Evolutionary conservation across 169 alveolate genomes (phyloP), one percentile per base, ranked within the genome.

Genomic region (Theileria equi): DNA sequence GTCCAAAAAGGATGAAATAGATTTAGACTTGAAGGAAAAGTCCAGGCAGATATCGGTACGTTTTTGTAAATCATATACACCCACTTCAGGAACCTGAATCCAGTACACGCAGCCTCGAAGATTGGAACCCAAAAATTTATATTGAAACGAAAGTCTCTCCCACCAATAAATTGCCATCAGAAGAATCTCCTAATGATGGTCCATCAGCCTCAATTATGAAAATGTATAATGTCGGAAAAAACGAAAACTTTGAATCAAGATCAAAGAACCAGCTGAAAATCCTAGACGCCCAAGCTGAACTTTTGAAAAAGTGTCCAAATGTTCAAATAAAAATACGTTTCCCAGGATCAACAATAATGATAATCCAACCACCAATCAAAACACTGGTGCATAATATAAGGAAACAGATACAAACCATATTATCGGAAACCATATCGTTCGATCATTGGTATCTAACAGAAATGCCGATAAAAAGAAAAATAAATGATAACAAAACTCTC

Each of bases 391-490:
- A 36, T 5, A 62, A 11, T 16, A 23, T 71, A 32, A 58, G 67
- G 53, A 13, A 19, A n/a, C 59, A 71, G 17, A 11, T 71, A 2
- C 82, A 71, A 61, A 31, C 64, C 8, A 63, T 71, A n/a, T 49
- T 71, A 19, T 23, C 53, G 28, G 69, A 48, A 8, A 38, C n/a
- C 21, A 28, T 71, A n/a, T 23, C 59, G 10, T 26, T 28, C 32
- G 61, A 49, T 11, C 61, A 50, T 58, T 71, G 82, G 82, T 60
- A 71, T 19, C 77, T 71, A 6, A 66, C 62, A n/a, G 82, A 71
- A 38, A 36, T 71, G 35, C 82, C 82, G 6, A 60, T 50, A 5
- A 44, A 61, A 23, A 65, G 77, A 10, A 55, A 16, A 1, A 40
- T 71, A 17, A 40, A 63, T 34, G 74, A 59, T 26, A n/a, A 26